Conservation (phyloP, 192 early-diverging fungal species). For the Umbelopsis isabellina region DNA sequence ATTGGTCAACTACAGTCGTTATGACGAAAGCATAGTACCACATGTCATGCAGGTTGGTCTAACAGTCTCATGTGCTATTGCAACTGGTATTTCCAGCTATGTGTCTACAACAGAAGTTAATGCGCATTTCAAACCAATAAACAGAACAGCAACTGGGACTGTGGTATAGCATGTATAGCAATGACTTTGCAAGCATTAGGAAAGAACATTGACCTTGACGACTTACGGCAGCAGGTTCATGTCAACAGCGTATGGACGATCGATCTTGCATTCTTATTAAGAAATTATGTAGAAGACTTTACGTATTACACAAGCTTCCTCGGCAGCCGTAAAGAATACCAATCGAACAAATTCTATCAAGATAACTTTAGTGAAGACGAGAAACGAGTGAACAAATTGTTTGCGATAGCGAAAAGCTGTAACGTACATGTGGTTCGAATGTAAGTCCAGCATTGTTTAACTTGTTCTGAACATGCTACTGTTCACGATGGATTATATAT, state of each 20-base stretch:
- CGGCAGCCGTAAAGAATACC: constrained; percentile 79
- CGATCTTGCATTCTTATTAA: constrained; percentile 80
- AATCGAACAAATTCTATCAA: constrained; percentile 71
- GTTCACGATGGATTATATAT: not conserved
- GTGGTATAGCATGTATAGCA: constrained; percentile 82
- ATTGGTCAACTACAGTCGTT: constrained; percentile 32
- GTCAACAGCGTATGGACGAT: constrained; percentile 88
- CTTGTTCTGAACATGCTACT: no score
- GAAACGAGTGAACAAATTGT: constrained; percentile 73
- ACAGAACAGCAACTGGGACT: constrained; percentile 75
- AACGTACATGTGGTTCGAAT: constrained; percentile 77
- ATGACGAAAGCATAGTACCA: constrained; percentile 27
- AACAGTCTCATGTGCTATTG: not conserved
- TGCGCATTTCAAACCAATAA: not conserved
- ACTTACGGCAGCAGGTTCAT: constrained; percentile 58
- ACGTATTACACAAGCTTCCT: constrained; percentile 90
- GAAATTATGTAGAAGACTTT: constrained; percentile 79
- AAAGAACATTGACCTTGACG: constrained; percentile 54
- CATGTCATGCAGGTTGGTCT: constrained; percentile 34
- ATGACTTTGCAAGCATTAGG: constrained; percentile 76
- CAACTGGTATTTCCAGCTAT: not conserved
- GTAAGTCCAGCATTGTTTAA: constrained; percentile 31
- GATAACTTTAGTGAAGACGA: constrained; percentile 71
- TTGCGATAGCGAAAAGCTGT: constrained; percentile 70
- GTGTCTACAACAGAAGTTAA: not conserved